phyloP scores from a whole-genome alignment of 345 rosid species.

The Melaleuca alternifolia region DNA sequence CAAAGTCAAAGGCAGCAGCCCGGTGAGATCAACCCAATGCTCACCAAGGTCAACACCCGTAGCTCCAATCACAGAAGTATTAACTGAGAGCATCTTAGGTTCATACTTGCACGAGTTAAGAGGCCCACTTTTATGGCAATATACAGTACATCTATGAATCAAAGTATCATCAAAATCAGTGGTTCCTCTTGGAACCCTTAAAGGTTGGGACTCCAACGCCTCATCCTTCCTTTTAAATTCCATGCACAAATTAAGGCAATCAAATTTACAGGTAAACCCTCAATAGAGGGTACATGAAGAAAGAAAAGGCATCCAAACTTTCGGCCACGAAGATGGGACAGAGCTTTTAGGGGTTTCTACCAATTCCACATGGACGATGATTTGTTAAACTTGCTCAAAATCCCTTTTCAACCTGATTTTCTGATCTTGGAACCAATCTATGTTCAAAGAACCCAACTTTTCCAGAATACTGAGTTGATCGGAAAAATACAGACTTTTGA shows the following conservation, averaged over 20 bases:
- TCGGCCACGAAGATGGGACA: constrained; percentile 44
- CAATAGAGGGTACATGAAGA: constrained; percentile 68
- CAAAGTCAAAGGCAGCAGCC: constrained; percentile 57
- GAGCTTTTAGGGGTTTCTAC: constrained; percentile 79
- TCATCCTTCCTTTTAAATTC: constrained; percentile 67
- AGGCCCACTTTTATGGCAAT: constrained; percentile 51
- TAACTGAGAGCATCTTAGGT: constrained; percentile 41
- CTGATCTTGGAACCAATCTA: constrained; percentile 12
- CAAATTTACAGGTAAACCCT: constrained; percentile 52
- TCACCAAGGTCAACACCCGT: constrained; percentile 39
- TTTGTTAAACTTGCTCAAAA: constrained; percentile 35
- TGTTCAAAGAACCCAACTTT: constrained; percentile 16
- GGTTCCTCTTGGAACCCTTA: constrained; percentile 34
- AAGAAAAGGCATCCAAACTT: constrained; percentile 54
- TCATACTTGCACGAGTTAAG: constrained; percentile 51
- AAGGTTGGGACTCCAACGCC: constrained; percentile 30
- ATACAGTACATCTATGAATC: constrained; percentile 41
- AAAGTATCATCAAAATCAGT: constrained; percentile 70
- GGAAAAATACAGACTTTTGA: constrained; percentile 24
- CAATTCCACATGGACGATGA: constrained; percentile 44
- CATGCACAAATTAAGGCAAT: constrained; percentile 40
- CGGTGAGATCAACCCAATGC: constrained; percentile 71
- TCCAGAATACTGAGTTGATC: constrained; percentile 34
- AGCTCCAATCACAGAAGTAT: constrained; percentile 33
- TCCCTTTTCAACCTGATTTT: constrained; percentile 5